Percentiles rank a stretch among this genome's conserved stretches.
These are phyloP conservation scores for Pichia sp. DNA, from an alignment of 1,139 yeast species.

Conservation along the genomic window DNA sequence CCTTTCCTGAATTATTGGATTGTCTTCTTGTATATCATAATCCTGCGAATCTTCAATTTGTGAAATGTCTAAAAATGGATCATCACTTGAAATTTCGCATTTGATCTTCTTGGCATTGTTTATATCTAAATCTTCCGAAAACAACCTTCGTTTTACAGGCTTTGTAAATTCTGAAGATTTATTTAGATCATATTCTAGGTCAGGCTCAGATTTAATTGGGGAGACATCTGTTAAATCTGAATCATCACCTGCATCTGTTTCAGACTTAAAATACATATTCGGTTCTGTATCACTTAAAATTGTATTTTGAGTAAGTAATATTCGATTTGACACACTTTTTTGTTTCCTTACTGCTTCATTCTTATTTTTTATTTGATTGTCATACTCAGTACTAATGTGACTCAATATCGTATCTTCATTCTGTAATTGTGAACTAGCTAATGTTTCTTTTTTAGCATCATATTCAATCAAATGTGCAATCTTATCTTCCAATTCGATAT, in stretches of 20 bases:
- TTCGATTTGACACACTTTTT: not conserved
- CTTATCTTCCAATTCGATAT: not conserved
- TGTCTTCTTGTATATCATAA: not conserved
- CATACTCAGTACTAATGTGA: not conserved
- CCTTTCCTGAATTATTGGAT: not conserved
- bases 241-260: not conserved
- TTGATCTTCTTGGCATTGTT: not conserved
- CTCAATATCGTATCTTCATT: constrained; percentile 4
- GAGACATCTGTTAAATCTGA: constrained; percentile 9
- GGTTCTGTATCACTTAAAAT: not conserved
- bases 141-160: not conserved
- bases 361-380: not conserved
- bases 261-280: not conserved
- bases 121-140: not conserved
- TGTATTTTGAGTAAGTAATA: not conserved
- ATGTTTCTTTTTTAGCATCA: not conserved
- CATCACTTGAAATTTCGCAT: not conserved
- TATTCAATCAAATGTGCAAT: not conserved
- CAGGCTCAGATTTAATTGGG: constrained; percentile 2
- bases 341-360: not conserved
- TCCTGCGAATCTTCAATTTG: constrained; percentile 9
- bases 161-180: not conserved
- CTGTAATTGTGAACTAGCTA: not conserved
- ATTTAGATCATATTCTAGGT: not conserved
- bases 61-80: not conserved